phyloP scores from a whole-genome alignment of 2,329 filamentous ascomycete genomes.

The Magnaporthales sp. region DNA sequence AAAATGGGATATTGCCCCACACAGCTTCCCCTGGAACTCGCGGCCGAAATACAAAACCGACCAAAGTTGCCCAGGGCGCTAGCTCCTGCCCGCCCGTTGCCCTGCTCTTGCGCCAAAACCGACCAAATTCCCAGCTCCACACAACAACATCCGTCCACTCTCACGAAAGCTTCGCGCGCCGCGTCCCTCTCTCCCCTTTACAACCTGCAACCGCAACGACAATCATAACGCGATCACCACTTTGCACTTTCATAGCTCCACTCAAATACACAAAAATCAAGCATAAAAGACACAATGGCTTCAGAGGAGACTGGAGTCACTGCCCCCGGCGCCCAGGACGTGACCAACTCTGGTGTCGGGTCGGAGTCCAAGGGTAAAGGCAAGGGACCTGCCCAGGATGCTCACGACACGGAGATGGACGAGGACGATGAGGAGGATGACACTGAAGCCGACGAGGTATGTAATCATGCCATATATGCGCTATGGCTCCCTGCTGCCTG shows the following conservation, averaged over 20 bases:
- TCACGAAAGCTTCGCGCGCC: neutral
- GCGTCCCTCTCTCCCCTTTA: neutral
- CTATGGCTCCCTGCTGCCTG: neutral
- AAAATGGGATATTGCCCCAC: neutral
- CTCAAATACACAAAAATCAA: neutral
- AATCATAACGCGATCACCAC: neutral
- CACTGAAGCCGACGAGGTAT: constrained; percentile 50
- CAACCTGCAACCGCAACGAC: neutral
- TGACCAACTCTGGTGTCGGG: constrained; percentile 25
- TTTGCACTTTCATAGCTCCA: neutral
- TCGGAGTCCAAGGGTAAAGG: constrained; percentile 56
- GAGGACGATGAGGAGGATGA: constrained; percentile 69
- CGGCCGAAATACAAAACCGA: neutral
- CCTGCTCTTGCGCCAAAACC: neutral
- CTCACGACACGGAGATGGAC: constrained; percentile 59
- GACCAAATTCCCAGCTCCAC: neutral
- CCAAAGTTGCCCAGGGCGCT: neutral
- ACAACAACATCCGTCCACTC: neutral
- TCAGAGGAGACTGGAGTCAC: constrained; percentile 36
- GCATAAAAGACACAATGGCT: constrained; percentile 26
- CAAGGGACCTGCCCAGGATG: constrained; percentile 55
- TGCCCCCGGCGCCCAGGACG: constrained; percentile 24
- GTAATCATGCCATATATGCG: constrained; percentile 19
- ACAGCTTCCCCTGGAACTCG: neutral
- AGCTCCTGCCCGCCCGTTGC: neutral